Base-by-base conservation (phyloP, 1,284 basidiomycete genomes). In the Ganoderma leucocontextum region DNA sequence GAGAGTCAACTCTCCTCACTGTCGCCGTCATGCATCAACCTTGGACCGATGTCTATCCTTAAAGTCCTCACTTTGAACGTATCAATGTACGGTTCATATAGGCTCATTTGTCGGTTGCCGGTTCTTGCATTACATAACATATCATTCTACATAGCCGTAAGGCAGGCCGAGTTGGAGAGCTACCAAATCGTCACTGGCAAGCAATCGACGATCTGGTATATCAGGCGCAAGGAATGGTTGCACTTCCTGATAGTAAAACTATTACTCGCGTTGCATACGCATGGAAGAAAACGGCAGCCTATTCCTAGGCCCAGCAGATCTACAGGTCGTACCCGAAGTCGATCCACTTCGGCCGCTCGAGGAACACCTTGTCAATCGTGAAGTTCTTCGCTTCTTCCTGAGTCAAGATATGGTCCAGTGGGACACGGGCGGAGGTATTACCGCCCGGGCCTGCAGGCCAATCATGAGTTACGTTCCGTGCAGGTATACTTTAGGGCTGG, bases 291-390 rank as follows among this genome's bases (percentile, higher is more conserved):
- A 52, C n/a, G 22, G 22, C 47, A 25, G 22, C 47, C 47, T 22
- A 10, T 29, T 29, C 29, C 29, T 29, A 19, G 19, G 10, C 19
- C 12, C 9, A 22, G 25, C 22, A 8, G n/a, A 4, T 5, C 17
- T 39, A 60, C 22, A 60, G 7, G 7, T 38, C 44, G 53, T 71
- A 71, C 19, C 53, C 63, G 71, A 78, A 83, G 70, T 91, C 89
- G 63, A 91, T 86, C 89, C 89, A 91, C 10, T 71, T 62, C 0
- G 87, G 87, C 52, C 53, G 77, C 60, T 80, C 86, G 4, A 81
- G 67, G 71, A 91, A 89, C 36, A 89, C 86, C 13, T 81, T 77
- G 36, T 84, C 77, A 19, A 90, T 67, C 0, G 83, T 85, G 69
- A 86, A 86, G 3, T 78, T 55, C 25, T 73, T 62, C 0, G 85